These are phyloP conservation scores for Musa acuminata DNA, from an alignment of 176 grass and related monocot genomes.

Conservation along the genomic window DNA sequence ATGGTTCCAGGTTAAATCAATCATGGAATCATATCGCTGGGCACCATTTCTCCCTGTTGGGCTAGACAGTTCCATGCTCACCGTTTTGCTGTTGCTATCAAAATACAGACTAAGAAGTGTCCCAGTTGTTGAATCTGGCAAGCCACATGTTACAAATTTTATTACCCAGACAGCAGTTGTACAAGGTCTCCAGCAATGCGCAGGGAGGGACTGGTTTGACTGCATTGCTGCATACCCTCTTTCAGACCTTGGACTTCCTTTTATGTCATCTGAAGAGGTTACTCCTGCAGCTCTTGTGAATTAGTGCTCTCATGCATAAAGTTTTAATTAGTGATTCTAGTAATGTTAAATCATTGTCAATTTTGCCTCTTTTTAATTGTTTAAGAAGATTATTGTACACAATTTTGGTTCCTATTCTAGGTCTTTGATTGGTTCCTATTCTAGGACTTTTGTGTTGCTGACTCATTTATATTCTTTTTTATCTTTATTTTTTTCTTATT, in stretches of 20 bases:
- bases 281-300: conserved; percentile 6
- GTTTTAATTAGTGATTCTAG: too few relatives aligned
- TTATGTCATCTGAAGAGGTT: conserved; percentile 82
- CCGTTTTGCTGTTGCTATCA: conserved; percentile 76
- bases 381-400: too few relatives aligned
- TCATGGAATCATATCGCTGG: conserved; percentile 55
- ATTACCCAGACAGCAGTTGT: conserved; percentile 78
- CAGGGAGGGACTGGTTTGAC: conserved; percentile 96
- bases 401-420: too few relatives aligned
- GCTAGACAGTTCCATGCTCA: conserved; percentile 67
- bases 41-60: conserved; percentile 72
- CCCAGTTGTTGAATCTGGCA: conserved; percentile 63
- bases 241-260: conserved; percentile 90
- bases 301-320: not conserved
- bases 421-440: too few relatives aligned
- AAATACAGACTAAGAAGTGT: conserved; percentile 93
- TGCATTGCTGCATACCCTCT: conserved; percentile 65
- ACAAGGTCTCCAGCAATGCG: conserved; percentile 73
- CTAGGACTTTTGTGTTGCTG: too few relatives aligned
- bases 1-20: conserved; percentile 52
- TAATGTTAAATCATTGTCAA: too few relatives aligned
- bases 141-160: conserved; percentile 71
- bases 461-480: too few relatives aligned
- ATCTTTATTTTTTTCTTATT: too few relatives aligned
- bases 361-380: too few relatives aligned